Percentiles rank a stretch among this genome's conserved stretches.
Conservation (phyloP, 2,329 filamentous ascomycete genomes). For the Niveomyces coronatus region DNA sequence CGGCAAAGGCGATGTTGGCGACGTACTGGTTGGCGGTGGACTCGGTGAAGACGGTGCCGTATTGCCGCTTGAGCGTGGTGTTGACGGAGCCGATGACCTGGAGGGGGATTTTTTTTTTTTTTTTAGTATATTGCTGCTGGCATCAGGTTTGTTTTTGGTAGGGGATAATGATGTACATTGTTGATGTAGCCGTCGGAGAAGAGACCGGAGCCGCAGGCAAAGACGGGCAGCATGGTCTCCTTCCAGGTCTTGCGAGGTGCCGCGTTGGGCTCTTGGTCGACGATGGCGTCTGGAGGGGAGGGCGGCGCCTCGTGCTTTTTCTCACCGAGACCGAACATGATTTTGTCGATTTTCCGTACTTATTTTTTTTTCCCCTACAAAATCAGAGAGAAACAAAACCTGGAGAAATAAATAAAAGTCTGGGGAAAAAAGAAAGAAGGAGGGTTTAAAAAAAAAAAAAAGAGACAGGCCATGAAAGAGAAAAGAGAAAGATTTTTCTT, state of each 20-base stretch:
- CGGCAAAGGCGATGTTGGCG: slow-evolving; percentile 73
- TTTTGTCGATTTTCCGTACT: neutral
- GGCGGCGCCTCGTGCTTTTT: neutral
- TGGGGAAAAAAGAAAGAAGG: too few species aligned
- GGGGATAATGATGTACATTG: too few species aligned
- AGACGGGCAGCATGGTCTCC: slow-evolving; percentile 46
- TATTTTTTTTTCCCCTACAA: too few species aligned
- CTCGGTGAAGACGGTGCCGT: slow-evolving; percentile 54
- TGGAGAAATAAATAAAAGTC: neutral
- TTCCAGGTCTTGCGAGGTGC: slow-evolving; percentile 6
- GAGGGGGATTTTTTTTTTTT: too few species aligned
- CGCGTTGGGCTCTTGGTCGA: slow-evolving; percentile 1
- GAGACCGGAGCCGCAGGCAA: slow-evolving; percentile 80
- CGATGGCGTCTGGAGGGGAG: neutral
- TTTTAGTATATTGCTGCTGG: too few species aligned
- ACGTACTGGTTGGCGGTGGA: slow-evolving; percentile 66
- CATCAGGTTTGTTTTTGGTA: too few species aligned
- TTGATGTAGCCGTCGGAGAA: slow-evolving; percentile 92
- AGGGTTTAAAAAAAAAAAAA: too few species aligned
- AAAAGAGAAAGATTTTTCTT: too few species aligned
- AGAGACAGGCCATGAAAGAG: too few species aligned
- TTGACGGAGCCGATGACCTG: slow-evolving; percentile 82
- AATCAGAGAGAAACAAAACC: neutral
- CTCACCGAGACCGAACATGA: slow-evolving; percentile 5
- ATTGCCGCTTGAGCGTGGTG: slow-evolving; percentile 61